phyloP scores from a whole-genome alignment of 768 basidiomycete species.

The Leccinellum rugosiceps region DNA sequence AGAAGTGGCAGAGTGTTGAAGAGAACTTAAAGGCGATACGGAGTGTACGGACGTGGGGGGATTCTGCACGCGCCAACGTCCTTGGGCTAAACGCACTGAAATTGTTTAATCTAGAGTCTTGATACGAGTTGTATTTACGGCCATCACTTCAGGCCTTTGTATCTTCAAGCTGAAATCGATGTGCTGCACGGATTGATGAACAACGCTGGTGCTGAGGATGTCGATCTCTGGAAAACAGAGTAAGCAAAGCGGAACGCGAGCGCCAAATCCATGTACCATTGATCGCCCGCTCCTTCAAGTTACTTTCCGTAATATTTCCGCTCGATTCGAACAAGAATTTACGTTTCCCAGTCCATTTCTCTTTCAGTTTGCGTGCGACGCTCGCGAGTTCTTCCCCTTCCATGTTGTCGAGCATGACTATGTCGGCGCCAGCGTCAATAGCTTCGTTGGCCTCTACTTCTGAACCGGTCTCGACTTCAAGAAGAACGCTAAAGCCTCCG shows the following conservation, averaged over 20 bases:
- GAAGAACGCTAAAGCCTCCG: slow-evolving; percentile 85
- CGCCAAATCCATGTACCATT: slow-evolving; percentile 53
- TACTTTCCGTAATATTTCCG: slow-evolving; percentile 89
- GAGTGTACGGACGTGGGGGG: slow-evolving; percentile 2
- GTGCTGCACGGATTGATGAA: slow-evolving; percentile 90
- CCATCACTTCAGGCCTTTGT: slow-evolving; percentile 50
- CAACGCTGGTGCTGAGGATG: slow-evolving; percentile 86
- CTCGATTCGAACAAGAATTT: slow-evolving; percentile 92
- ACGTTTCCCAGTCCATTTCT: slow-evolving; percentile 75
- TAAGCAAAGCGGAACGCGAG: background rate
- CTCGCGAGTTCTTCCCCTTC: slow-evolving; percentile 67
- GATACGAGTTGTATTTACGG: slow-evolving; percentile 12
- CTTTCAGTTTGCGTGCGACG: slow-evolving; percentile 68
- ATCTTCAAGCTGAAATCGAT: slow-evolving; percentile 98
- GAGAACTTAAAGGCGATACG: slow-evolving; percentile 83
- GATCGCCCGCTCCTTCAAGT: slow-evolving; percentile 75
- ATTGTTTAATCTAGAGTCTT: slow-evolving; percentile 53
- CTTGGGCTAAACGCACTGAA: slow-evolving; percentile 69
- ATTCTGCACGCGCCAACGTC: slow-evolving; percentile 63
- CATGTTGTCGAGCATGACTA: slow-evolving; percentile 95
- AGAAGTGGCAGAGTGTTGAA: slow-evolving; percentile 82
- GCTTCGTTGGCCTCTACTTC: slow-evolving; percentile 94
- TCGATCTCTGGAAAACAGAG: slow-evolving; percentile 70
- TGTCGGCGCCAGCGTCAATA: slow-evolving; percentile 92
- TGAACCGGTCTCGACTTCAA: slow-evolving; percentile 91